These are phyloP conservation scores for Yamadazyma atlantica DNA, from an alignment of 1,139 yeast species.

Conservation along the genomic window DNA sequence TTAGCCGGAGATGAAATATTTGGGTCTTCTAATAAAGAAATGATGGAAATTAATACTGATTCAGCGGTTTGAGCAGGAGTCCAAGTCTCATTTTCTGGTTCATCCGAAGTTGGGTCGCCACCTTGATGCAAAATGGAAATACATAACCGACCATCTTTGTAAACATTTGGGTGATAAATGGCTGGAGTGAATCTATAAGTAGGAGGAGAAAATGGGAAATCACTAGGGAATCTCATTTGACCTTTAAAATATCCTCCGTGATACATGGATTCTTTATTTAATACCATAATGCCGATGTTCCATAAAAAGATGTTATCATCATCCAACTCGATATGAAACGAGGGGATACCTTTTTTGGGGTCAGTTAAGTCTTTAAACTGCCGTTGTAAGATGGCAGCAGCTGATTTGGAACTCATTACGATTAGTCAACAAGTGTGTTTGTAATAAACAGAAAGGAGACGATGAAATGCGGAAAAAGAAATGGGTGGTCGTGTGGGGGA, in stretches of 20 bases:
- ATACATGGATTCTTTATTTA: slow-evolving; percentile 84
- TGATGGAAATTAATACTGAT: slow-evolving; percentile 83
- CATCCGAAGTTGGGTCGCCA: slow-evolving; percentile 87
- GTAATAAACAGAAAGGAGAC: not conserved
- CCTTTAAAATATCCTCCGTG: slow-evolving; percentile 97
- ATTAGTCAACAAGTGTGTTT: not conserved
- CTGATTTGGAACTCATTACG: slow-evolving; percentile 48
- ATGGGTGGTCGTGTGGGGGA: not conserved
- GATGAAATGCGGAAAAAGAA: not conserved
- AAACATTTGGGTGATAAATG: slow-evolving; percentile 92
- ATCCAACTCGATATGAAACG: slow-evolving; percentile 83
- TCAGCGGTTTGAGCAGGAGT: slow-evolving; percentile 96
- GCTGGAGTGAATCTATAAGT: slow-evolving; percentile 92
- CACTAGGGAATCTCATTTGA: slow-evolving; percentile 88
- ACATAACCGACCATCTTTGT: slow-evolving; percentile 89
- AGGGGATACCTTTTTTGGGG: slow-evolving; percentile 89
- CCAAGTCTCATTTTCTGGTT: slow-evolving; percentile 93
- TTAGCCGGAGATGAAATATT: slow-evolving; percentile 93
- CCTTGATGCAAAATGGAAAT: slow-evolving; percentile 88
- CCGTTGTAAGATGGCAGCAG: slow-evolving; percentile 84
- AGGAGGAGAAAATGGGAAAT: slow-evolving; percentile 91
- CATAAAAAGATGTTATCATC: slow-evolving; percentile 89
- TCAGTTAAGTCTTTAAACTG: slow-evolving; percentile 92
- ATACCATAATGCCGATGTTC: slow-evolving; percentile 92
- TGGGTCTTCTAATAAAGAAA: slow-evolving; percentile 89